Conservation (phyloP, 2,329 filamentous ascomycete species). For the Tolypocladium cylindrosporum region DNA sequence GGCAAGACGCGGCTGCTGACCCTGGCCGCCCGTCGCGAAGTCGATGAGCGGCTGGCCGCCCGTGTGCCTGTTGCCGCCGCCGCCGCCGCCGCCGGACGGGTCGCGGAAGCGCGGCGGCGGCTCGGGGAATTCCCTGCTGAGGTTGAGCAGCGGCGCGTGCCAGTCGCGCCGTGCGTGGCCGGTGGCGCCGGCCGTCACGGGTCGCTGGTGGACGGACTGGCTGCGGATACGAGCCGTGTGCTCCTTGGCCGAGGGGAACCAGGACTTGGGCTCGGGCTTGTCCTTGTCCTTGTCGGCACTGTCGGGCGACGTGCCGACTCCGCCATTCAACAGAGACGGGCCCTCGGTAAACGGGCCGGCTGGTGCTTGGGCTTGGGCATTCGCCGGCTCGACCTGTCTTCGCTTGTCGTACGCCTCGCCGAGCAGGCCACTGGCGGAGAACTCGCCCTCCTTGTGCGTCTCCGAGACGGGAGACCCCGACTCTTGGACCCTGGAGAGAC, state of each 20-base stretch:
- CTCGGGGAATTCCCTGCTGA: constrained; percentile 51
- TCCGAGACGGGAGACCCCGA: neutral
- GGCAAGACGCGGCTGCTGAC: constrained; percentile 2
- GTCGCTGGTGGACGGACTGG: constrained; percentile 13
- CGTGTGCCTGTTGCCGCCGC: constrained; percentile 29
- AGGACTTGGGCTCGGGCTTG: constrained; percentile 16
- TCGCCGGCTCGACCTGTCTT: constrained; percentile 23
- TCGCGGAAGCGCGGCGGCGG: constrained; percentile 44
- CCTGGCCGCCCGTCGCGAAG: constrained; percentile 24
- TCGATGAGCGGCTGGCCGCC: constrained; percentile 33
- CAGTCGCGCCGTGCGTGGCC: constrained; percentile 13
- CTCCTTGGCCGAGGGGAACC: constrained; percentile 27
- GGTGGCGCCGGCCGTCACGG: constrained; percentile 14
- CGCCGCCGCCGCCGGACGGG: constrained; percentile 29
- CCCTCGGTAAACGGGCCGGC: constrained; percentile 43
- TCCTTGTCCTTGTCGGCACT: constrained; percentile 6
- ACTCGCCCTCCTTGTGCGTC: constrained; percentile 24
- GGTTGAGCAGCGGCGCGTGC: constrained; percentile 54
- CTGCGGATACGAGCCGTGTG: constrained; percentile 24
- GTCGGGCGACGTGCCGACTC: constrained; percentile 12
- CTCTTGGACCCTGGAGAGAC: neutral
- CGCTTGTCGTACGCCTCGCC: constrained; percentile 38
- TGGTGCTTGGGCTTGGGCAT: constrained; percentile 21
- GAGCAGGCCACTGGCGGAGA: constrained; percentile 41
- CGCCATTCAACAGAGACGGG: constrained; percentile 43